Evolutionary conservation across 768 basidiomycete genomes (phyloP).

Genomic region (Ramaria sp.): DNA sequence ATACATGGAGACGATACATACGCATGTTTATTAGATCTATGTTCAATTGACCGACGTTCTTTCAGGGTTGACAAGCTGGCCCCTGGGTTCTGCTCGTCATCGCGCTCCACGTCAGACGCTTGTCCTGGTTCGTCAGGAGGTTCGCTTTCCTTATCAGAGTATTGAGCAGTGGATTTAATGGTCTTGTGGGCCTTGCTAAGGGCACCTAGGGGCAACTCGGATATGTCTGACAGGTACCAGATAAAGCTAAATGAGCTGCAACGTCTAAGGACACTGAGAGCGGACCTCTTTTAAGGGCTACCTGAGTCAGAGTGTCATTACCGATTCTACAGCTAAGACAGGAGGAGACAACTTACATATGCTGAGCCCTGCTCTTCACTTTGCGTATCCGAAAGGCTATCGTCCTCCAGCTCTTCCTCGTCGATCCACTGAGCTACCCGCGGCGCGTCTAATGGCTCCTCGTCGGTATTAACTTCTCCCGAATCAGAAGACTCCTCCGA

Average conservation of each 20-base stretch:
- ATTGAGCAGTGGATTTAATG: slow-evolving; percentile 29
- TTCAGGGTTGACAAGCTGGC: slow-evolving; percentile 20
- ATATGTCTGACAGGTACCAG: slow-evolving; percentile 34
- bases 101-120: slow-evolving; percentile 11
- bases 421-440: slow-evolving; percentile 55
- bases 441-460: slow-evolving; percentile 34
- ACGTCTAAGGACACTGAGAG: neutral
- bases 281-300: slow-evolving; percentile 6
- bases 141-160: slow-evolving; percentile 23
- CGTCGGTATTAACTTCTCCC: neutral
- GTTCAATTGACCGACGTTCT: slow-evolving; percentile 34
- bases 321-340: neutral
- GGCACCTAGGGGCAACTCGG: slow-evolving; percentile 50
- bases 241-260: neutral
- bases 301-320: neutral
- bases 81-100: slow-evolving; percentile 23
- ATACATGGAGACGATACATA: slow-evolving; percentile 21
- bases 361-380: slow-evolving; percentile 11
- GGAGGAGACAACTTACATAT: slow-evolving; percentile 7
- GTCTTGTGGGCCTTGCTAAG: slow-evolving; percentile 53
- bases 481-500: neutral
- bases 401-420: slow-evolving; percentile 24
- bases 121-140: slow-evolving; percentile 14
- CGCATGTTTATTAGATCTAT: slow-evolving; percentile 80
- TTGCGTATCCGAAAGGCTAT: slow-evolving; percentile 11